Evolutionary conservation across 495 filamentous ascomycete genomes (phyloP).

Genomic region (Parathielavia hyrcaniae): DNA sequence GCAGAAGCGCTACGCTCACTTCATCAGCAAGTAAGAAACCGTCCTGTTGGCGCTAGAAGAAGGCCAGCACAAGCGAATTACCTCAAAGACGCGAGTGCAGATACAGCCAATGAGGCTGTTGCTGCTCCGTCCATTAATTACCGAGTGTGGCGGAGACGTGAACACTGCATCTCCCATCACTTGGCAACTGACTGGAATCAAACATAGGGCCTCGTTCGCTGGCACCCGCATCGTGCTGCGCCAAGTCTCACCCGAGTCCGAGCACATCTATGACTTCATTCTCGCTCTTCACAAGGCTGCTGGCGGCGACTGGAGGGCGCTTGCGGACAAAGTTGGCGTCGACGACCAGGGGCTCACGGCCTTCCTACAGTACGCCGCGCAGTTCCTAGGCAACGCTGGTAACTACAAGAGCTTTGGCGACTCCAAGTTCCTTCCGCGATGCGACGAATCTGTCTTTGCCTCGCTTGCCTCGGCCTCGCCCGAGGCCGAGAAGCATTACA

Average conservation of each 20-base stretch:
- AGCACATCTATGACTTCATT: conserved; percentile 87
- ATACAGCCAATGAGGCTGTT: background rate
- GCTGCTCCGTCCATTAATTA: background rate
- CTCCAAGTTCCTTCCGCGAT: conserved; percentile 84
- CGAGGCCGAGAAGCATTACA: conserved; percentile 56
- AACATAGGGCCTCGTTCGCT: conserved; percentile 71
- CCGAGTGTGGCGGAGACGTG: background rate
- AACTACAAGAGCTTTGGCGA: conserved; percentile 98
- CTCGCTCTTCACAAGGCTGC: conserved; percentile 66
- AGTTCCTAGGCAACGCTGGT: conserved; percentile 84
- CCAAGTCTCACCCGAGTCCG: conserved; percentile 85
- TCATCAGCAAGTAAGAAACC: conserved; percentile 66
- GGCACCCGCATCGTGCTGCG: conserved; percentile 81
- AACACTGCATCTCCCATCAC: background rate
- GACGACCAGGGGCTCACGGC: conserved; percentile 60
- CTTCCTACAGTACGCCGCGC: conserved; percentile 81
- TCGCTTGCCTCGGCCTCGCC: conserved; percentile 61
- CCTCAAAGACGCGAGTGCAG: background rate
- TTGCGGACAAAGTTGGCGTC: conserved; percentile 63
- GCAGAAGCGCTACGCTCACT: conserved; percentile 86
- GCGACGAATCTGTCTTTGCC: conserved; percentile 58
- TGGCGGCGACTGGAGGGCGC: conserved; percentile 69
- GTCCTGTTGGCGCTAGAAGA: background rate
- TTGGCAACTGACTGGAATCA: conserved; percentile 3
- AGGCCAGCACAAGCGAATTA: too few species aligned